Evolutionary conservation across 345 rosid species (phyloP).

Genomic region (Syzygium oleosum): DNA sequence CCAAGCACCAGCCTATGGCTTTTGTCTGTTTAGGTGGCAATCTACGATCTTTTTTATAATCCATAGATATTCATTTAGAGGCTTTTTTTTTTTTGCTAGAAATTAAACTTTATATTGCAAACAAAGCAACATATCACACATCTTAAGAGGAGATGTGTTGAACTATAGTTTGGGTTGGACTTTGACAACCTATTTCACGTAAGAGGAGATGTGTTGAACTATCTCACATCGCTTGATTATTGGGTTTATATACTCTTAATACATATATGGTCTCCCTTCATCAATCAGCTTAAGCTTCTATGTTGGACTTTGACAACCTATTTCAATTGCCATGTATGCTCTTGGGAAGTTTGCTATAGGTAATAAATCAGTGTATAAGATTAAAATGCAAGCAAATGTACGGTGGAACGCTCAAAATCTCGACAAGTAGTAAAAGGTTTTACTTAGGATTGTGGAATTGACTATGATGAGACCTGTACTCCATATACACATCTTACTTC

Average conservation of each 20-base stretch:
- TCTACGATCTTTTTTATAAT: neutral
- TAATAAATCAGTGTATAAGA: no score
- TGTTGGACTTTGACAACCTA: neutral
- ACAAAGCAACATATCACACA: no score
- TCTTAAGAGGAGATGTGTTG: no score
- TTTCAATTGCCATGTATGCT: neutral
- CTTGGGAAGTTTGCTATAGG: neutral
- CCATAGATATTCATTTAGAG: neutral
- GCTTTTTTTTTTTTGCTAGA: no score
- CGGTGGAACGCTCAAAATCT: neutral
- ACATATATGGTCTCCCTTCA: neutral
- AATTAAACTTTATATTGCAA: no score
- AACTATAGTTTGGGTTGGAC: no score
- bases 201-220: no score
- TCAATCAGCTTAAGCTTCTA: neutral
- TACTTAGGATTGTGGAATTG: no score
- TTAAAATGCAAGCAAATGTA: neutral
- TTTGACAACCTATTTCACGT: no score
- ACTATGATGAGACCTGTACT: neutral
- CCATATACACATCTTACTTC: neutral
- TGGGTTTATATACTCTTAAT: neutral
- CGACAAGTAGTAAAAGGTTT: neutral
- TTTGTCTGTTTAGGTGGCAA: neutral
- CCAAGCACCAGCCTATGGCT: neutral
- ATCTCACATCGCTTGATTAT: no score